These are phyloP conservation scores for Ustilaginoidea virens DNA, from an alignment of 2,329 filamentous ascomycete species.

Conservation along the genomic window DNA sequence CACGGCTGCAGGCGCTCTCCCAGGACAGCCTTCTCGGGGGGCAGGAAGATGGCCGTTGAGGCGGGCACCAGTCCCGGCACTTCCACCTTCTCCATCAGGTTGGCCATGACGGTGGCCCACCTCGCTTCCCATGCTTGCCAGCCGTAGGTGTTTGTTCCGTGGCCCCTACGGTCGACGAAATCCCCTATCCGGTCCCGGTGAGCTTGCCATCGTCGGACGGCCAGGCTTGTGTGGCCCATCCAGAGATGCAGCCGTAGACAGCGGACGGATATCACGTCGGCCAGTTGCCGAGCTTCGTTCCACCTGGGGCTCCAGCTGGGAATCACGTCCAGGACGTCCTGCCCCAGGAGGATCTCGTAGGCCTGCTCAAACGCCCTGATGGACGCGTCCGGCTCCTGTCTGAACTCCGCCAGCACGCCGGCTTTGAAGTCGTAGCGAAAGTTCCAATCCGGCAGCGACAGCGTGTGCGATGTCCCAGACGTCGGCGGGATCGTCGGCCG, in stretches of 20 bases:
- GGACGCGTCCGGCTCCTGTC: conserved; percentile 82
- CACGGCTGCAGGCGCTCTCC: conserved; percentile 45
- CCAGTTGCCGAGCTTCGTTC: conserved; percentile 80
- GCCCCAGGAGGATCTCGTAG: conserved; percentile 67
- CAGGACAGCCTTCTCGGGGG: conserved; percentile 41
- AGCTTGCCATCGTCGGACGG: conserved; percentile 63
- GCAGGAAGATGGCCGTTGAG: conserved; percentile 31
- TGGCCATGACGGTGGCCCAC: conserved; percentile 48
- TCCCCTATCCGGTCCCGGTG: conserved; percentile 63
- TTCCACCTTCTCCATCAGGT: conserved; percentile 38
- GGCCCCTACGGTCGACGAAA: conserved; percentile 68
- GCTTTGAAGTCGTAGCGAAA: conserved; percentile 92
- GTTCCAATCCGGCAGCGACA: conserved; percentile 82
- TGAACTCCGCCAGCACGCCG: conserved; percentile 79
- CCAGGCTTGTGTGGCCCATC: conserved; percentile 62
- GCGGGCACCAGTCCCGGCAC: conserved; percentile 33
- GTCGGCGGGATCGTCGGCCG: conserved; percentile 73
- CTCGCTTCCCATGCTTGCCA: conserved; percentile 89
- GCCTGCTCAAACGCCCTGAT: conserved; percentile 75
- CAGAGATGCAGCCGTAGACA: conserved; percentile 72
- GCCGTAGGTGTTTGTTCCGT: conserved; percentile 76
- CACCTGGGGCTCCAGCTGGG: conserved; percentile 82
- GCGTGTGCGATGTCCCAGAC: conserved; percentile 66
- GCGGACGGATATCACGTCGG: conserved; percentile 68
- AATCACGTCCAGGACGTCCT: conserved; percentile 76